These are phyloP conservation scores for Globisporangium spiculum DNA, from an alignment of 352 stramenopile genomes.

Conservation along the genomic window DNA sequence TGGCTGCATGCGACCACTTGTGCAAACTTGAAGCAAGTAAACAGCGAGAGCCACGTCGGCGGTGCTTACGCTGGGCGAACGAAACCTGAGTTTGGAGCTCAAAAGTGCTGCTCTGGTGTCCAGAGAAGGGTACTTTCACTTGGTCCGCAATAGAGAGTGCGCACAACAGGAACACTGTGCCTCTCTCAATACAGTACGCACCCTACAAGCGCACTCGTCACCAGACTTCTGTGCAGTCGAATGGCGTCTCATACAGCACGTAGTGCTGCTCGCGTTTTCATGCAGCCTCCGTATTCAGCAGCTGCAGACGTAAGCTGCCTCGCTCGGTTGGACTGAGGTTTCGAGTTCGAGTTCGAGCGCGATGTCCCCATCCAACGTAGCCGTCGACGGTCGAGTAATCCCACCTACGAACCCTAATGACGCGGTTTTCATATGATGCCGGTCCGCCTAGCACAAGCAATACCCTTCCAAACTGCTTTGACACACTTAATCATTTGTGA, in stretches of 20 bases:
- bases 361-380: neutral
- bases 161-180: too few relatives aligned
- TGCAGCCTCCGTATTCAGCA: neutral
- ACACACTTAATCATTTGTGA: neutral
- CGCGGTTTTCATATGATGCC: neutral
- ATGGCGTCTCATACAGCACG: neutral
- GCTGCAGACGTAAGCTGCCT: neutral
- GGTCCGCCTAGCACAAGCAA: neutral
- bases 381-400: neutral
- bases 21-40: neutral
- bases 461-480: neutral
- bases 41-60: neutral
- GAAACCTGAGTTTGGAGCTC: neutral
- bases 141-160: too few relatives aligned
- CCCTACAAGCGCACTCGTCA: too few relatives aligned
- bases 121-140: neutral
- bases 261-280: neutral
- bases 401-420: neutral
- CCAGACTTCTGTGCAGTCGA: neutral
- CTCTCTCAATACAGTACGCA: too few relatives aligned
- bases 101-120: neutral
- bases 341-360: neutral
- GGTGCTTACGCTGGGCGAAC: neutral
- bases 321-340: too few relatives aligned
- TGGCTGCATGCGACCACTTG: neutral